These are phyloP conservation scores for Claviceps capensis DNA, from an alignment of 2,329 filamentous ascomycete species.

Conservation along the genomic window DNA sequence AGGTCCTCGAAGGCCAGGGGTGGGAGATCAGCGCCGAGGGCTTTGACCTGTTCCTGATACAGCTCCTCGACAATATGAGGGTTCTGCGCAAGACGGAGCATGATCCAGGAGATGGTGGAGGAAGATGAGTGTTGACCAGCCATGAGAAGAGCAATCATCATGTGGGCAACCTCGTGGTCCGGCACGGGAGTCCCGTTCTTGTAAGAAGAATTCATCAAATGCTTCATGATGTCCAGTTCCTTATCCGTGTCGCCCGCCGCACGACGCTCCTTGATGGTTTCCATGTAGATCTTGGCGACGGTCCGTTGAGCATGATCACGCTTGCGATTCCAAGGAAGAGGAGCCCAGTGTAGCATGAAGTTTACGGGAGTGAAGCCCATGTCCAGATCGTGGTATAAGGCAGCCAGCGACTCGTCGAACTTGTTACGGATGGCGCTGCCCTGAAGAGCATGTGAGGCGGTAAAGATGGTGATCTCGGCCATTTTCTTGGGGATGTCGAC, in stretches of 20 bases:
- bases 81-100: constrained; percentile 64
- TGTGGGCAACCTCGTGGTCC: constrained; percentile 74
- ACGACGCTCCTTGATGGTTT: constrained; percentile 64
- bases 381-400: constrained; percentile 77
- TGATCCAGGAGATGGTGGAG: constrained; percentile 72
- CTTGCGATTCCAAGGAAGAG: constrained; percentile 74
- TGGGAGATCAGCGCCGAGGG: constrained; percentile 61
- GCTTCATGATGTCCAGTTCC: constrained; percentile 72
- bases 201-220: constrained; percentile 74
- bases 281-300: constrained; percentile 69
- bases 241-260: constrained; percentile 34
- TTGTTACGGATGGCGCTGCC: constrained; percentile 68
- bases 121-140: constrained; percentile 83
- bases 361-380: constrained; percentile 84
- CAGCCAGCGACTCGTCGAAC: constrained; percentile 69
- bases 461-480: constrained; percentile 82
- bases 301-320: constrained; percentile 69
- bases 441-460: constrained; percentile 73
- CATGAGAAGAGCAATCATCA: constrained; percentile 92
- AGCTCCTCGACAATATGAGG: constrained; percentile 71
- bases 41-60: constrained; percentile 64
- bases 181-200: constrained; percentile 70
- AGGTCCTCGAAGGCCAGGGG: constrained; percentile 66
- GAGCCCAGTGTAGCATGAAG: constrained; percentile 80
- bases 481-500: constrained; percentile 63